Conservation (phyloP, 257 asterid species). For the Misopates orontium region DNA sequence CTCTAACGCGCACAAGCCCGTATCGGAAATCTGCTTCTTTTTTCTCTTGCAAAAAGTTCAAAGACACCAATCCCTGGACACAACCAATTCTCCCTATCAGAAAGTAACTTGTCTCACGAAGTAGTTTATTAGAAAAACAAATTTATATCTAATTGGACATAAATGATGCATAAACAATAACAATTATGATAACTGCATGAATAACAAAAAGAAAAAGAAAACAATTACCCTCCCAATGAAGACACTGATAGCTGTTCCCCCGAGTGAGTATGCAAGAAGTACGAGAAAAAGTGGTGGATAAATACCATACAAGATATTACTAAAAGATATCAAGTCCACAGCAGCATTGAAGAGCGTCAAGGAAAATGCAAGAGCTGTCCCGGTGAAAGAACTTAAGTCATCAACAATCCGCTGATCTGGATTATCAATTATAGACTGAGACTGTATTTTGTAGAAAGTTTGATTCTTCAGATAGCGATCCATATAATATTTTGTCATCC, state of each 20-base stretch:
- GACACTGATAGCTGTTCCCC: slow-evolving; percentile 88
- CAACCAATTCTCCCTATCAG: slow-evolving; percentile 23
- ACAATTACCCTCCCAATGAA: slow-evolving; percentile 83
- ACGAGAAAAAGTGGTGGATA: slow-evolving; percentile 89
- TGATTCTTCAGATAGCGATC: slow-evolving; percentile 82
- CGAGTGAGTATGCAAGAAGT: slow-evolving; percentile 77
- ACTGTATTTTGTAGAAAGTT: slow-evolving; percentile 77
- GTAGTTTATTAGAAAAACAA: neutral
- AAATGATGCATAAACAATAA: slow-evolving; percentile 9
- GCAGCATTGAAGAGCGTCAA: slow-evolving; percentile 78
- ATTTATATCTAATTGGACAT: neutral
- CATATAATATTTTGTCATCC: slow-evolving; percentile 92
- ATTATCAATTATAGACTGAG: slow-evolving; percentile 83
- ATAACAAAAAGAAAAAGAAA: slow-evolving; percentile 14
- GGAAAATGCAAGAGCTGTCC: slow-evolving; percentile 89
- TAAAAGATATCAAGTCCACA: slow-evolving; percentile 87
- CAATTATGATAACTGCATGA: slow-evolving; percentile 15
- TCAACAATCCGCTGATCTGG: slow-evolving; percentile 97
- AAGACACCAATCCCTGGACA: slow-evolving; percentile 66
- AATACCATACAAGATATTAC: slow-evolving; percentile 82
- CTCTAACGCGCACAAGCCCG: slow-evolving; percentile 87
- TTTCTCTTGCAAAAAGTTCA: slow-evolving; percentile 93
- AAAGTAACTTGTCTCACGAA: slow-evolving; percentile 15
- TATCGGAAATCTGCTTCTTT: slow-evolving; percentile 91
- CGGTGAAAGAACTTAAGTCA: slow-evolving; percentile 86